A percentile compares a stretch with the other conserved stretches of the same genome.
Conservation (phyloP, 2,329 filamentous ascomycete species). For the Huntiella decipiens region DNA sequence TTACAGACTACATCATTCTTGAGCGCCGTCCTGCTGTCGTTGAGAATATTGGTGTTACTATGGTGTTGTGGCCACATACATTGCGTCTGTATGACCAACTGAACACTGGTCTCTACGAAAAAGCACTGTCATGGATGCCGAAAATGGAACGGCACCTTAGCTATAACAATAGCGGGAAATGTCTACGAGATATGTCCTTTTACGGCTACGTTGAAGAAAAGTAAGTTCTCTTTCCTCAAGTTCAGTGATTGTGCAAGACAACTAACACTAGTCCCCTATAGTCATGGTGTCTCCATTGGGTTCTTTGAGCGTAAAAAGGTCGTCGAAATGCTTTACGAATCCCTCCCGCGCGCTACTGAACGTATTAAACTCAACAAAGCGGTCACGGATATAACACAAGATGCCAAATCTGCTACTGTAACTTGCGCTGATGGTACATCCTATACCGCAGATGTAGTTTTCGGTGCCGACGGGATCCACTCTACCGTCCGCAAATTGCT, state of each 20-base stretch:
- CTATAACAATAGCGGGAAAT: neutral
- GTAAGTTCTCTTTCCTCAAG: neutral
- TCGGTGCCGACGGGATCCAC: slow-evolving; percentile 25
- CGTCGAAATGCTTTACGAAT: slow-evolving; percentile 13
- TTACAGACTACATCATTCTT: slow-evolving; percentile 17
- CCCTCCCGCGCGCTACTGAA: slow-evolving; percentile 12
- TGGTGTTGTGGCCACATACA: slow-evolving; percentile 15
- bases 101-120: slow-evolving; percentile 13
- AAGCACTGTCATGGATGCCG: slow-evolving; percentile 12
- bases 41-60: slow-evolving; percentile 13
- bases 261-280: neutral
- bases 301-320: slow-evolving; percentile 14
- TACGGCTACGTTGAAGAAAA: slow-evolving; percentile 1
- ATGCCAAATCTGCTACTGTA: slow-evolving; percentile 15
- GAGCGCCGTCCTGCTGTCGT: slow-evolving; percentile 14
- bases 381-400: slow-evolving; percentile 11
- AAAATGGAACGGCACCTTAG: slow-evolving; percentile 4
- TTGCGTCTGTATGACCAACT: slow-evolving; percentile 17
- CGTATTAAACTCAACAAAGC: slow-evolving; percentile 13
- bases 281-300: slow-evolving; percentile 14
- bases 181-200: neutral
- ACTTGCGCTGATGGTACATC: slow-evolving; percentile 18
- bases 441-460: slow-evolving; percentile 20
- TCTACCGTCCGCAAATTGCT: slow-evolving; percentile 17
- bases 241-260: neutral